Conservation (phyloP, 306 rosid species). For the Quercus bicolor region DNA sequence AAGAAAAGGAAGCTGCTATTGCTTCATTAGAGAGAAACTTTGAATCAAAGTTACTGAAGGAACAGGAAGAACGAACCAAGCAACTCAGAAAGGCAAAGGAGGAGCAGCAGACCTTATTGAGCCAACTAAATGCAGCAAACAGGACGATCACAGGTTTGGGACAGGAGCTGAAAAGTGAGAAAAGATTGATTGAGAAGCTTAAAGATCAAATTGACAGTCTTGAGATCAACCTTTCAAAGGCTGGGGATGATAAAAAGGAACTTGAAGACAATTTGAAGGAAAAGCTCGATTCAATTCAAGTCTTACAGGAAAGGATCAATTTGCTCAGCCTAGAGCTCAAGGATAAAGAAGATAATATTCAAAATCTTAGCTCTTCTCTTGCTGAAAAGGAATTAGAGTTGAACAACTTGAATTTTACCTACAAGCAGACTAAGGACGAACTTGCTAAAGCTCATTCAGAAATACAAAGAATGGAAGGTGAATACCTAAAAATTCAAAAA, state of each 20-base stretch:
- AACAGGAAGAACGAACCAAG: slow-evolving; percentile 60
- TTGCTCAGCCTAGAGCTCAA: slow-evolving; percentile 50
- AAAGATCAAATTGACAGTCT: slow-evolving; percentile 51
- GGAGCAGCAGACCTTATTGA: slow-evolving; percentile 50
- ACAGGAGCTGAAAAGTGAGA: slow-evolving; percentile 60
- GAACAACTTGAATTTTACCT: slow-evolving; percentile 45
- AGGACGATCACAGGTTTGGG: slow-evolving; percentile 46
- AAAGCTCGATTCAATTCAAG: slow-evolving; percentile 27
- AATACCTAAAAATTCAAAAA: slow-evolving; percentile 42
- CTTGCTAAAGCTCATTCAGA: slow-evolving; percentile 42
- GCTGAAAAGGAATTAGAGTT: slow-evolving; percentile 66
- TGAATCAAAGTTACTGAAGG: slow-evolving; percentile 56
- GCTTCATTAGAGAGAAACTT: slow-evolving; percentile 52
- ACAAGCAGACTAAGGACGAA: slow-evolving; percentile 50
- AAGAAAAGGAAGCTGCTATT: slow-evolving; percentile 67
- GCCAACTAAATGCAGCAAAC: slow-evolving; percentile 57
- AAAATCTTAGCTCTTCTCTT: slow-evolving; percentile 56
- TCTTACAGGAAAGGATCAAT: slow-evolving; percentile 46
- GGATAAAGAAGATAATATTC: slow-evolving; percentile 47
- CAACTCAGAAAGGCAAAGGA: slow-evolving; percentile 64
- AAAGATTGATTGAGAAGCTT: slow-evolving; percentile 46
- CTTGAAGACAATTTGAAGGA: slow-evolving; percentile 44
- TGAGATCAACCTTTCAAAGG: slow-evolving; percentile 33
- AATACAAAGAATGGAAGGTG: slow-evolving; percentile 56
- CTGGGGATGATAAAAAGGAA: slow-evolving; percentile 37